Evolutionary conservation across 306 rosid genomes (phyloP).

Genomic region (Vachellia pachyceras): DNA sequence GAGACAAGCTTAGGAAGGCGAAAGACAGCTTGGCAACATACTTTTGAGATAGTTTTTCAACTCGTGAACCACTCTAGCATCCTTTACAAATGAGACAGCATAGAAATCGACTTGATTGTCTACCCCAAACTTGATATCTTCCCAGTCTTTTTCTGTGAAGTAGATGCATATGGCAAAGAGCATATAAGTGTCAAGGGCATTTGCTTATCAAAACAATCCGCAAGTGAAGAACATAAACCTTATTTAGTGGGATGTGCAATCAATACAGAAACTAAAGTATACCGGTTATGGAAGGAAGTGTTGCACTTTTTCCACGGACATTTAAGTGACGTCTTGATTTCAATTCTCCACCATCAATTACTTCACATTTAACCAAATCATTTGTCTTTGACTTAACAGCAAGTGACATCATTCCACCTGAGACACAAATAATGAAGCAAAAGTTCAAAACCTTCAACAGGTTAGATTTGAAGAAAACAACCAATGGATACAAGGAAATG

Average conservation of each 20-base stretch:
- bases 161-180: constrained; percentile 27
- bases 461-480: not conserved
- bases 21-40: constrained; percentile 42
- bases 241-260: constrained; percentile 9
- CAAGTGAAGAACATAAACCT: constrained; percentile 34
- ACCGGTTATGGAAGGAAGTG: constrained; percentile 97
- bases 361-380: constrained; percentile 79
- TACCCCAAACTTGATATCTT: constrained; percentile 97
- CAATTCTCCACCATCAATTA: constrained; percentile 92
- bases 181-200: constrained; percentile 23
- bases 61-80: constrained; percentile 86
- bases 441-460: constrained; percentile 22
- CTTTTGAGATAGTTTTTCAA: constrained; percentile 84
- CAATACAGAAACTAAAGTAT: constrained; percentile 8
- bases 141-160: constrained; percentile 91
- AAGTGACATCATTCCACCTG: constrained; percentile 99
- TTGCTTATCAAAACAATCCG: constrained; percentile 14
- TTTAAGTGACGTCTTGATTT: constrained; percentile 96
- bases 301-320: constrained; percentile 98
- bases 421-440: constrained; percentile 31
- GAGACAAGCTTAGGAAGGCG: constrained; percentile 29
- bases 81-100: constrained; percentile 96
- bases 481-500: not conserved
- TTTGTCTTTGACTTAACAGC: constrained; percentile 79
- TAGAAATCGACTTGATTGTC: constrained; percentile 94